These are phyloP conservation scores for Amoebophrya sp. DNA, from an alignment of 169 alveolate species.

Conservation along the genomic window DNA sequence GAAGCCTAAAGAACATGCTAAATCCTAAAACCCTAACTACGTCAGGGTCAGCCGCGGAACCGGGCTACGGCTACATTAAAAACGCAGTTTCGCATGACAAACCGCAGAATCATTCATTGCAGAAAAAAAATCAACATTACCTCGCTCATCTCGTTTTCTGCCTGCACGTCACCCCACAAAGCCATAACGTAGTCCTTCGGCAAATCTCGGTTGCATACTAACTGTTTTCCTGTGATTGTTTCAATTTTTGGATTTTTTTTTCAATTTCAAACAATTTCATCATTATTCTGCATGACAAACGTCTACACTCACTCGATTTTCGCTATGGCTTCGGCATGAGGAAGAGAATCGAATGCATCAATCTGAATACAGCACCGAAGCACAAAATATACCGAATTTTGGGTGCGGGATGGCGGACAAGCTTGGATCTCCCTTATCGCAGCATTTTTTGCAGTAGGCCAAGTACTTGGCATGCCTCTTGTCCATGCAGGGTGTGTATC, in stretches of 20 bases:
- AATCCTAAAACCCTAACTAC: no score
- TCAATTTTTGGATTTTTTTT: background rate
- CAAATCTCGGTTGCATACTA: background rate
- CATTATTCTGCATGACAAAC: no score
- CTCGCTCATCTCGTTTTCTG: background rate
- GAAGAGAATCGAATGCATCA: no score
- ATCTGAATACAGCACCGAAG: no score
- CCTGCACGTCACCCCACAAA: constrained; percentile 4
- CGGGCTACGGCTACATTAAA: no score
- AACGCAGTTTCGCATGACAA: no score
- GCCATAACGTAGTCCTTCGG: background rate
- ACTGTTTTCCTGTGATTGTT: background rate
- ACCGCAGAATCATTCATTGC: no score
- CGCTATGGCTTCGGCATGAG: no score
- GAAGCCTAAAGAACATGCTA: no score
- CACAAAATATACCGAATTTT: background rate
- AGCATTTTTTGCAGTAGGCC: background rate
- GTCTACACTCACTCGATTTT: no score
- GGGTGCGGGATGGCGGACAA: background rate
- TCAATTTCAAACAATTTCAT: no score
- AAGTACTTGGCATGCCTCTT: background rate
- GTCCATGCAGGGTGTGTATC: background rate
- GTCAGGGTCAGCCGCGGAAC: no score
- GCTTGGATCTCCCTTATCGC: background rate
- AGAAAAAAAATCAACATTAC: background rate